These are phyloP conservation scores for Botrytis squamosa DNA, from an alignment of 2,329 filamentous ascomycete species.

Conservation along the genomic window DNA sequence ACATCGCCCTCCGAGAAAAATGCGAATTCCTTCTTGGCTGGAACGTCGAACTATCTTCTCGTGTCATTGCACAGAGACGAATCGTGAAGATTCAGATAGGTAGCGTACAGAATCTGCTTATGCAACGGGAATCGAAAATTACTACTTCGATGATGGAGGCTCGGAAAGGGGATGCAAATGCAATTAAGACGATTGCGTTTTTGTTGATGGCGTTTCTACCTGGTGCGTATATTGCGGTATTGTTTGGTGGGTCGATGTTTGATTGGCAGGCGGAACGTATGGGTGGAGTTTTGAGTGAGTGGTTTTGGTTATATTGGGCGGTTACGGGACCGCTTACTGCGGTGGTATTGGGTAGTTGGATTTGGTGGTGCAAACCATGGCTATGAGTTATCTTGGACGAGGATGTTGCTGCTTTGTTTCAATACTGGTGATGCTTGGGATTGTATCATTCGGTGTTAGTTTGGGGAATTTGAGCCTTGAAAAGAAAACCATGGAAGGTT, in stretches of 20 bases:
- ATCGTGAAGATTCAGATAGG: slow-evolving; percentile 2
- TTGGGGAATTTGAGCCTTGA: neutral
- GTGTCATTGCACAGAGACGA: slow-evolving; percentile 3
- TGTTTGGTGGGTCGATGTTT: slow-evolving; percentile 15
- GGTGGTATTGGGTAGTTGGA: neutral
- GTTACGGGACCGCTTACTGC: slow-evolving; percentile 9
- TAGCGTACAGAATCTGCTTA: neutral
- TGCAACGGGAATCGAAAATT: slow-evolving; percentile 4
- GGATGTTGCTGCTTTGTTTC: neutral
- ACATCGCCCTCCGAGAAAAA: slow-evolving; percentile 8
- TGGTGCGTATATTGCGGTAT: neutral
- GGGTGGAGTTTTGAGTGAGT: neutral
- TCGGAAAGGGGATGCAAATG: neutral
- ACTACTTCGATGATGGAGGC: neutral
- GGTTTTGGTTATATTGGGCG: slow-evolving; percentile 20
- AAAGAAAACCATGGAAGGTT: too few relatives aligned
- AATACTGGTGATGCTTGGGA: neutral
- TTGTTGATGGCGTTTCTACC: neutral
- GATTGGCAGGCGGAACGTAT: neutral
- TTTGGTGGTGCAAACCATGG: slow-evolving; percentile 6
- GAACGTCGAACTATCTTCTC: slow-evolving; percentile 4
- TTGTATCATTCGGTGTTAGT: neutral
- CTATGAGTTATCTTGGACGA: neutral
- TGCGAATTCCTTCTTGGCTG: slow-evolving; percentile 3
- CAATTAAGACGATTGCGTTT: slow-evolving; percentile 1